Evolutionary conservation across 306 rosid species (phyloP).

Genomic region (Aeschynomene evenia): DNA sequence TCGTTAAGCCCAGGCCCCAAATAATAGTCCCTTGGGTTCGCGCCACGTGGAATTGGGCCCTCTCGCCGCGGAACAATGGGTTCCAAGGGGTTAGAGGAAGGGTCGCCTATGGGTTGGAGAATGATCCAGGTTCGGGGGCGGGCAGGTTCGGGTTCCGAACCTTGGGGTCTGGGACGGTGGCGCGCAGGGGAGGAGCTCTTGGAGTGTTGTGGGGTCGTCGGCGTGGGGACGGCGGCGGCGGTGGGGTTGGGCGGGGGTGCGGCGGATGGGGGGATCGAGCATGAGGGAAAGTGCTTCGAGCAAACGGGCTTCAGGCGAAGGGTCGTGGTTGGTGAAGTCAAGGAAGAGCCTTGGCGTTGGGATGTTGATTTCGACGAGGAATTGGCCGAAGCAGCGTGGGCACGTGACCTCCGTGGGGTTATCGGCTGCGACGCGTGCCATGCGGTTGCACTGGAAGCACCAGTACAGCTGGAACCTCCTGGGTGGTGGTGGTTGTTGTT

Average conservation of each 20-base stretch:
- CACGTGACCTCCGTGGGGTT: slow-evolving; percentile 45
- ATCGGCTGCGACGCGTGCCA: slow-evolving; percentile 44
- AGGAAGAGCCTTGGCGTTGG: slow-evolving; percentile 39
- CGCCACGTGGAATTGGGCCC: slow-evolving; percentile 32
- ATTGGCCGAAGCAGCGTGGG: slow-evolving; percentile 78
- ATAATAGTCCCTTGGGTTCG: slow-evolving; percentile 42
- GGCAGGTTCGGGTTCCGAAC: slow-evolving; percentile 23
- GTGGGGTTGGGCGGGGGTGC: slow-evolving; percentile 1
- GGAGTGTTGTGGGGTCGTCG: no score
- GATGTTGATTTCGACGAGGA: slow-evolving; percentile 51
- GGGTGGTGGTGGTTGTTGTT: no score
- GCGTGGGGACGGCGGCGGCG: slow-evolving; percentile 23
- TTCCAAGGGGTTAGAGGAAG: slow-evolving; percentile 21
- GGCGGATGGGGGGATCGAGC: slow-evolving; percentile 56
- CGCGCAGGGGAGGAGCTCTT: no score
- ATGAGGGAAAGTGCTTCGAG: slow-evolving; percentile 78
- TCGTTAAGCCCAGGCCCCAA: slow-evolving; percentile 56
- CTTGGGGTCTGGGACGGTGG: slow-evolving; percentile 24
- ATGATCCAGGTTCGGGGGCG: slow-evolving; percentile 52
- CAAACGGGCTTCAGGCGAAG: slow-evolving; percentile 67
- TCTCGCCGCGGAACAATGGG: slow-evolving; percentile 16
- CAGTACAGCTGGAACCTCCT: slow-evolving; percentile 54
- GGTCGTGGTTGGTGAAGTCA: slow-evolving; percentile 43
- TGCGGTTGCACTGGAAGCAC: slow-evolving; percentile 75
- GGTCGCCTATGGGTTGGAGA: slow-evolving; percentile 35